Percentiles rank a stretch among this genome's conserved stretches.
Evolutionary conservation across 2,329 filamentous ascomycete genomes (phyloP).

Genomic region (Trichoderma koningii): DNA sequence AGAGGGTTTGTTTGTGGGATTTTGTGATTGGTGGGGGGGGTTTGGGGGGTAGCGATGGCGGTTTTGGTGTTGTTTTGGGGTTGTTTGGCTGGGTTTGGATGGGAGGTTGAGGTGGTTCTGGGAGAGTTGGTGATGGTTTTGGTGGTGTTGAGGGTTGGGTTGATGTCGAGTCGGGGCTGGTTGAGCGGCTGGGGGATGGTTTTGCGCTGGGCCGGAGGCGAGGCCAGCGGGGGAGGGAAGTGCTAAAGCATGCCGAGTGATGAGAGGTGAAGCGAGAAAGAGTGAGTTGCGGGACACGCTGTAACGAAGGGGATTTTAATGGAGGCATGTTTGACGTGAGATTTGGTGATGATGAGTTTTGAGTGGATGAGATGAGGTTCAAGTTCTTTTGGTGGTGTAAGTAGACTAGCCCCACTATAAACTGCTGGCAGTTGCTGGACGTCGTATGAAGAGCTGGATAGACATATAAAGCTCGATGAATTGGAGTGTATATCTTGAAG

Average conservation of each 20-base stretch:
- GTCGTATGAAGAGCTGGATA: too few species aligned
- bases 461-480: neutral
- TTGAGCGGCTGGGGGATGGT: neutral
- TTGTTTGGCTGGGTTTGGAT: neutral
- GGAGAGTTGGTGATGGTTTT: neutral
- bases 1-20: constrained; percentile 28
- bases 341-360: neutral
- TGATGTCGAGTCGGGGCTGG: neutral
- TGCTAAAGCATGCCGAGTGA: neutral
- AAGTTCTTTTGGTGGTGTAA: neutral
- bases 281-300: neutral
- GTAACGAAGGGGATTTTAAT: neutral
- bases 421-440: too few species aligned
- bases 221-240: constrained; percentile 19
- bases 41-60: neutral
- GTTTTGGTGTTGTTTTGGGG: neutral
- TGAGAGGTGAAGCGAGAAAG: neutral
- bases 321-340: neutral
- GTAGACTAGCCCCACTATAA: constrained; percentile 1
- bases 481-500: neutral
- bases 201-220: constrained; percentile 3
- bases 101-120: neutral
- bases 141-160: neutral
- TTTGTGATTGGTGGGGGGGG: constrained; percentile 23
- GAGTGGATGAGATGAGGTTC: neutral